A percentile compares a stretch with the other conserved stretches of the same genome.
Evolutionary conservation across 768 basidiomycete genomes (phyloP).

Genomic region (Boletus insuetus): DNA sequence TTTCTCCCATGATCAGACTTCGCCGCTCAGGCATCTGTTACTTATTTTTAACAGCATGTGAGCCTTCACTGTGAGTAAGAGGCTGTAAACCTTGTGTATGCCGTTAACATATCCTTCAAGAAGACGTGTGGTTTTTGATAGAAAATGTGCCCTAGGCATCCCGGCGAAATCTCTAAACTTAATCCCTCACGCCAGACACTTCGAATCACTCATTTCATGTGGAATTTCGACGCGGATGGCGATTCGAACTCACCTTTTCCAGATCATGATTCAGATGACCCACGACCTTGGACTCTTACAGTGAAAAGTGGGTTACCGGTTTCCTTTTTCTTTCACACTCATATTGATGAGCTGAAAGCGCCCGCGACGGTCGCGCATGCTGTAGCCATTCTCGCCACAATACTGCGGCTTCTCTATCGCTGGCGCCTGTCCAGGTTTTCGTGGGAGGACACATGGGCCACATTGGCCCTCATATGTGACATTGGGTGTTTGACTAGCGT

Average conservation of each 20-base stretch:
- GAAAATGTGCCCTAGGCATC: neutral
- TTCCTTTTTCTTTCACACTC: neutral
- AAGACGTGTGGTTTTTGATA: neutral
- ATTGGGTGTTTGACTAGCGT: constrained; percentile 17
- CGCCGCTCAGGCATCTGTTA: neutral
- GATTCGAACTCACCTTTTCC: neutral
- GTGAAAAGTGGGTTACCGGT: constrained; percentile 11
- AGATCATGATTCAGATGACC: neutral
- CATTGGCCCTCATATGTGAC: constrained; percentile 21
- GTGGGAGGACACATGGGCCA: constrained; percentile 31
- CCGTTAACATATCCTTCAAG: neutral
- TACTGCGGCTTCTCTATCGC: constrained; percentile 22
- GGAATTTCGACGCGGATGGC: neutral
- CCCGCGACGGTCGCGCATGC: constrained; percentile 15
- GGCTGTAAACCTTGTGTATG: neutral
- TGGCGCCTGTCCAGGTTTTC: constrained; percentile 16
- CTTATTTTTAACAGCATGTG: neutral
- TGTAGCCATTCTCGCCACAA: constrained; percentile 20
- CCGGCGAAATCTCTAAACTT: neutral
- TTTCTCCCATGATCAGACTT: constrained; percentile 1
- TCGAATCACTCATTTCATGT: neutral
- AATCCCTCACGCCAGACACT: neutral
- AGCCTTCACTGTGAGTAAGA: neutral
- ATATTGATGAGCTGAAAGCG: constrained; percentile 5
- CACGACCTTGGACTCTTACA: constrained; percentile 3